Conservation (phyloP, 1,139 yeast genomes). For the Lodderomyces elongisporus region DNA sequence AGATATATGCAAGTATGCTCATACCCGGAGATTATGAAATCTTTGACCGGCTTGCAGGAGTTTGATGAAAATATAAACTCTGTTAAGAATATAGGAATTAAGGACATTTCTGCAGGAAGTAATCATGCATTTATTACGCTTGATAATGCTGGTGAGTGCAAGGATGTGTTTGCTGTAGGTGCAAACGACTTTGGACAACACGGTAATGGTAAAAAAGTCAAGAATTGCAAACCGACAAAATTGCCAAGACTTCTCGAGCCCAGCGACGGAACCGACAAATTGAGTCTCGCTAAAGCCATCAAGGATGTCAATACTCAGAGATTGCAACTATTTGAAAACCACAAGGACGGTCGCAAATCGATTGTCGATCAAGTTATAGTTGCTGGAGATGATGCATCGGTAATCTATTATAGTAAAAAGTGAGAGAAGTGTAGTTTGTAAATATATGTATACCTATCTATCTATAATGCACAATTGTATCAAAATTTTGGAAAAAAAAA, state of each 20-base stretch:
- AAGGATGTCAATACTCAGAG: slow-evolving; percentile 38
- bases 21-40: slow-evolving; percentile 58
- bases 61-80: slow-evolving; percentile 29
- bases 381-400: slow-evolving; percentile 62
- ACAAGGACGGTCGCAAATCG: slow-evolving; percentile 17
- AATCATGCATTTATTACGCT: slow-evolving; percentile 65
- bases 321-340: slow-evolving; percentile 36
- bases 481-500: too few relatives aligned
- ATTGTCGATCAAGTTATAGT: slow-evolving; percentile 50
- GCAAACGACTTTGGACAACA: slow-evolving; percentile 77
- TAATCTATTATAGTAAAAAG: slow-evolving; percentile 61
- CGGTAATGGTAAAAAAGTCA: slow-evolving; percentile 72
- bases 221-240: slow-evolving; percentile 50
- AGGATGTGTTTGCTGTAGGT: slow-evolving; percentile 78
- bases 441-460: too few relatives aligned
- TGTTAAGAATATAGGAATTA: slow-evolving; percentile 42
- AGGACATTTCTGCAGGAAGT: slow-evolving; percentile 54
- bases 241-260: slow-evolving; percentile 61
- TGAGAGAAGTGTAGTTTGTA: too few relatives aligned
- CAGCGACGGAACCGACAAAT: slow-evolving; percentile 22
- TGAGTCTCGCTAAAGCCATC: slow-evolving; percentile 23
- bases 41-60: slow-evolving; percentile 42
- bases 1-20: slow-evolving; percentile 69
- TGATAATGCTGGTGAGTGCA: slow-evolving; percentile 34
- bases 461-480: too few relatives aligned